Percentiles rank a stretch among this genome's conserved stretches.
phyloP scores from a whole-genome alignment of 768 basidiomycete species.

The Clathrus columnatus region DNA sequence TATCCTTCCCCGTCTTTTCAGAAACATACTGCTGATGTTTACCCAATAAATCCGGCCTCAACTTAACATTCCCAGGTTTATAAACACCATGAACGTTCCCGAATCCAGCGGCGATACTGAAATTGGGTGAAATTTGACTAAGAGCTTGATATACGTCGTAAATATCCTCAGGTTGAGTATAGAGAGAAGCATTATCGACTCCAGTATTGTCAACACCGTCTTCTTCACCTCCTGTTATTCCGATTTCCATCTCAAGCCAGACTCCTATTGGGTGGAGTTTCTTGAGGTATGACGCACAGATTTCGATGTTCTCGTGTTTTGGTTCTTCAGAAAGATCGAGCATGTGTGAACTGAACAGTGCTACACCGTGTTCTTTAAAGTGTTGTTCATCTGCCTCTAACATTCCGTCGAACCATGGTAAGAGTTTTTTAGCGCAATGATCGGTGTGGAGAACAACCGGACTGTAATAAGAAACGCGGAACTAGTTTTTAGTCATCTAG shows the following conservation, averaged over 20 bases:
- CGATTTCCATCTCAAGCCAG: conserved; percentile 99
- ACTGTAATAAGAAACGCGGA: conserved; percentile 28
- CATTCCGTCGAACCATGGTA: conserved; percentile 99
- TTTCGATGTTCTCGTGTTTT: conserved; percentile 90
- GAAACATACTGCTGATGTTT: conserved; percentile 81
- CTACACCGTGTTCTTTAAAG: conserved; percentile 79
- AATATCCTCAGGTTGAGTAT: conserved; percentile 97
- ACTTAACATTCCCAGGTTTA: conserved; percentile 95
- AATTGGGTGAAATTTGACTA: conserved; percentile 61
- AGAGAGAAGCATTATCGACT: conserved; percentile 87
- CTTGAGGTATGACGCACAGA: conserved; percentile 89
- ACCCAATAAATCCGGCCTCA: conserved; percentile 83
- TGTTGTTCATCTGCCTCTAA: conserved; percentile 91
- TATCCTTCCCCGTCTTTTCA: conserved; percentile 54
- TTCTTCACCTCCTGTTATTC: conserved; percentile 99
- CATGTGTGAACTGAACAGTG: conserved; percentile 97
- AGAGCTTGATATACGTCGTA: conserved; percentile 87
- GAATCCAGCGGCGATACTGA: conserved; percentile 96
- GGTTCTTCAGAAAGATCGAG: conserved; percentile 91
- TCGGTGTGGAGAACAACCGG: conserved; percentile 97
- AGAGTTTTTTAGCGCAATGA: conserved; percentile 96
- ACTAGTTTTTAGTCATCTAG: not conserved
- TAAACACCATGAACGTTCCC: conserved; percentile 99
- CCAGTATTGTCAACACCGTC: conserved; percentile 98
- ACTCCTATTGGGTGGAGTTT: conserved; percentile 86